Base-by-base conservation (phyloP, 2,329 filamentous ascomycete species). In the Diaporthe citrichinensis region DNA sequence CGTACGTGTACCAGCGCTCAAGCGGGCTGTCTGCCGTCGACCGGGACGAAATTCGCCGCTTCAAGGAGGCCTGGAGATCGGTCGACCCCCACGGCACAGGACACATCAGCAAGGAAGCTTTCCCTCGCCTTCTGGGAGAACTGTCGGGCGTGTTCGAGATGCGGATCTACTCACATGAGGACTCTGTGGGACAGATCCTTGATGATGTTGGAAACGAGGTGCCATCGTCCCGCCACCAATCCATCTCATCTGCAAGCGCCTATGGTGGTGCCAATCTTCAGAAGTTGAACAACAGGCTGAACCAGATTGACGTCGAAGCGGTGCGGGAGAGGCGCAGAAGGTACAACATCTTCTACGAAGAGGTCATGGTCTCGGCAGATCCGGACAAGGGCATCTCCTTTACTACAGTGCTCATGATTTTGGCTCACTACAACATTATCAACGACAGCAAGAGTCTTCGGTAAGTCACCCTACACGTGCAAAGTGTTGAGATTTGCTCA, bases 341-440 rank as follows among this genome's bases (percentile, higher is more conserved):
- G 57, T 96, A 97, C 87, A 98, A 98, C 80, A 90, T 94, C n/a
- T 99, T 99, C 84, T 99, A 95, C 81, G 96, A 98, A 84, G 97
- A 99, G 85, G 94, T 98, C 28, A 91, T 98, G 84, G 95, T 98
- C 8, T 96, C 95, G 6, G 95, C 96, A 6, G 96, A 99, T 83
- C 94, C 93, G 1, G 95, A 97, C 80, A 91, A 91, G 77, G 97
- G 97, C 65, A 97, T 99, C 76, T 93, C 94, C 0, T 99, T 99
- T 83, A 97, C 95, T 4, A 93, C 94, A 9, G 93, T 98, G 31
- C 88, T 99, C 71, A 97, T 99, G 94, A 97, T 98, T 76, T 88
- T 99, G 74, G 96, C 97, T 46, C 97, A 99, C 84, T 98, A 99
- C 88, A 99, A 98, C 81, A 95, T 99, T 81, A 99, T 99, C 83